Percentiles rank a stretch among this genome's conserved stretches.
phyloP scores from a whole-genome alignment of 768 basidiomycete genomes.

The Lactarius akahatsu region DNA sequence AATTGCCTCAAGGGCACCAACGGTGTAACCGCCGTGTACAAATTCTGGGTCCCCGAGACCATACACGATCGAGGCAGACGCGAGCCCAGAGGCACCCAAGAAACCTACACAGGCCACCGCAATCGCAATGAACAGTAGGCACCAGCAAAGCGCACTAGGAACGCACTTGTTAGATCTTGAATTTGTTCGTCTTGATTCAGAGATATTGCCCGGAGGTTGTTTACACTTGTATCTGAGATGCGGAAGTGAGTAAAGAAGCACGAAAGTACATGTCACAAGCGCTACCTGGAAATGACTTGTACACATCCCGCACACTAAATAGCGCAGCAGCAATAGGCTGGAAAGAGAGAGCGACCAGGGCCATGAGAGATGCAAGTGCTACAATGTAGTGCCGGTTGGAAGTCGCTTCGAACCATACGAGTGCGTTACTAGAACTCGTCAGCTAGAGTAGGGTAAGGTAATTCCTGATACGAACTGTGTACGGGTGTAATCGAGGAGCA shows the following conservation, averaged over 20 bases:
- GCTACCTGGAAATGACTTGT: constrained; percentile 43
- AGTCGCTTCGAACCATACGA: constrained; percentile 48
- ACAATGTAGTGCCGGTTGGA: constrained; percentile 53
- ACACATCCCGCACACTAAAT: constrained; percentile 48
- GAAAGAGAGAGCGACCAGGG: constrained; percentile 46
- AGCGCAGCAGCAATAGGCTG: constrained; percentile 55
- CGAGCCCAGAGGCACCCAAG: constrained; percentile 54
- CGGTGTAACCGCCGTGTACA: constrained; percentile 45
- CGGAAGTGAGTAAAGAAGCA: constrained; percentile 8
- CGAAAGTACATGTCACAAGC: neutral
- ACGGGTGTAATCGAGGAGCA: constrained; percentile 56
- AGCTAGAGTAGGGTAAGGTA: neutral
- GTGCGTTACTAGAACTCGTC: constrained; percentile 41
- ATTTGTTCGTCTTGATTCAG: constrained; percentile 49
- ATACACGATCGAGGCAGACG: constrained; percentile 50
- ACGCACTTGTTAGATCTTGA: constrained; percentile 48
- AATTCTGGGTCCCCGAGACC: constrained; percentile 48
- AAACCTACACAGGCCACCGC: constrained; percentile 40
- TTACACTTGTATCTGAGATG: constrained; percentile 39
- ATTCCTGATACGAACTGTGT: constrained; percentile 40
- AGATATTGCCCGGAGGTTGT: constrained; percentile 41
- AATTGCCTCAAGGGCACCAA: constrained; percentile 47
- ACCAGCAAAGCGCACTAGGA: neutral
- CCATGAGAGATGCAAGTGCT: constrained; percentile 48
- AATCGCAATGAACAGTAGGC: constrained; percentile 2